A percentile compares a stretch with the other conserved stretches of the same genome.
phyloP scores from a whole-genome alignment of 2,329 filamentous ascomycete genomes.

The Fusarium floridanum region DNA sequence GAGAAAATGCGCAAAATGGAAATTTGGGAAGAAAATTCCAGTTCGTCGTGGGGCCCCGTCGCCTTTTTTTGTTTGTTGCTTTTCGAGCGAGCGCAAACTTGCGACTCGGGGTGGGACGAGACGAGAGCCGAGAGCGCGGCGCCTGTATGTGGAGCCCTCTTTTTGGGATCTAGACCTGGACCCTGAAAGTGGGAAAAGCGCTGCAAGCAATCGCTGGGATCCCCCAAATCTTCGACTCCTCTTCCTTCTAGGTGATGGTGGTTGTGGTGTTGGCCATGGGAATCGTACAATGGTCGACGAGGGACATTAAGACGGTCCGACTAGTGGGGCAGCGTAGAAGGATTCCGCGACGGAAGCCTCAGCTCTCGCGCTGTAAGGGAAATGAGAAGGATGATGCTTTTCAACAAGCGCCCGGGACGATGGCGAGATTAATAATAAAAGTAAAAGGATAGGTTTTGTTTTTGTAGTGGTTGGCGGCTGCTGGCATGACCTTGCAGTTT shows the following conservation, averaged over 20 bases:
- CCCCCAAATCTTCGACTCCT: slow-evolving; percentile 2
- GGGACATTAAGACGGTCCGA: slow-evolving; percentile 38
- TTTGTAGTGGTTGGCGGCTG: slow-evolving; percentile 17
- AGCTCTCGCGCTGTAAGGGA: background rate
- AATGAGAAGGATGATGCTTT: background rate
- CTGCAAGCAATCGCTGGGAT: slow-evolving; percentile 19
- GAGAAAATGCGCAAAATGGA: background rate
- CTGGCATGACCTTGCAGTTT: background rate
- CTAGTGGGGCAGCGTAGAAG: slow-evolving; percentile 19
- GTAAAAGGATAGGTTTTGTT: background rate
- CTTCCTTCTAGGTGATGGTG: slow-evolving; percentile 25
- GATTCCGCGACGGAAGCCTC: background rate
- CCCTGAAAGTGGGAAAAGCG: slow-evolving; percentile 22
- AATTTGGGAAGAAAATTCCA: slow-evolving; percentile 9
- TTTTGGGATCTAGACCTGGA: slow-evolving; percentile 42
- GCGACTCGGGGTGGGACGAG: slow-evolving; percentile 43
- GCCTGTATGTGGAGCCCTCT: slow-evolving; percentile 32
- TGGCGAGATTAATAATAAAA: slow-evolving; percentile 28
- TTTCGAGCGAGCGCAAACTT: slow-evolving; percentile 41
- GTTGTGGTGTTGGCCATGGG: slow-evolving; percentile 22
- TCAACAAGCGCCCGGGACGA: background rate
- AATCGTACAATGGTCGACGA: slow-evolving; percentile 25
- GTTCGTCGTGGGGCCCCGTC: slow-evolving; percentile 23
- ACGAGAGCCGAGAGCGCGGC: background rate
- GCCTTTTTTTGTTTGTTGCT: slow-evolving; percentile 37